Evolutionary conservation across 345 rosid genomes (phyloP).

Genomic region (Hevea brasiliensis): DNA sequence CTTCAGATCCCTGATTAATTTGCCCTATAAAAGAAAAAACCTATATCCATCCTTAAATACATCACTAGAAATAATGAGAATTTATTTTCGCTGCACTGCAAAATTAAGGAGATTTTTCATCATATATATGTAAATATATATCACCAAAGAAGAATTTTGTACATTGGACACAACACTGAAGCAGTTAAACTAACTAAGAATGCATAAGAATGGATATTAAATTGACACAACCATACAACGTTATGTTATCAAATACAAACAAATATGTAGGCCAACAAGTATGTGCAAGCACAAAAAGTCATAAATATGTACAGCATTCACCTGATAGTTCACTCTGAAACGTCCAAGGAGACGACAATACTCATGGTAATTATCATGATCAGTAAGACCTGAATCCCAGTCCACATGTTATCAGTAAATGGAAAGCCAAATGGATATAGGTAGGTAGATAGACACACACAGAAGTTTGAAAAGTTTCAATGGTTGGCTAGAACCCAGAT

Average conservation of each 20-base stretch:
- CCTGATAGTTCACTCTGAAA: conserved; percentile 95
- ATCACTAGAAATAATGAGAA: neutral
- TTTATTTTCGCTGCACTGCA: neutral
- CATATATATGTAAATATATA: neutral
- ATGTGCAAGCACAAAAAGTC: neutral
- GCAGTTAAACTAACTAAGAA: neutral
- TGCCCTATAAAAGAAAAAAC: too few relatives aligned
- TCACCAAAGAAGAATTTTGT: neutral
- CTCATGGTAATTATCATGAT: conserved; percentile 99
- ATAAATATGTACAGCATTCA: conserved; percentile 22
- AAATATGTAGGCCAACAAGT: neutral
- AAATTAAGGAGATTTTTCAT: neutral
- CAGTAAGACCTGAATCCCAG: conserved; percentile 82
- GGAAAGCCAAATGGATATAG: conserved; percentile 1
- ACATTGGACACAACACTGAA: neutral
- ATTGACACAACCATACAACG: neutral
- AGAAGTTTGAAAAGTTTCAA: neutral
- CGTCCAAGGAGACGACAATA: conserved; percentile 99
- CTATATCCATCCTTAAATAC: neutral
- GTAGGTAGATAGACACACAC: neutral
- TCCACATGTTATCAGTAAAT: conserved; percentile 6
- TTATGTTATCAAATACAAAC: conserved; percentile 10
- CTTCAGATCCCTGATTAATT: too few relatives aligned
- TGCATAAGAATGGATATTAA: neutral
- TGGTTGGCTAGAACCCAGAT: neutral